Conservation (phyloP, 2,329 filamentous ascomycete species). For the Pyrenophora seminiperda region DNA sequence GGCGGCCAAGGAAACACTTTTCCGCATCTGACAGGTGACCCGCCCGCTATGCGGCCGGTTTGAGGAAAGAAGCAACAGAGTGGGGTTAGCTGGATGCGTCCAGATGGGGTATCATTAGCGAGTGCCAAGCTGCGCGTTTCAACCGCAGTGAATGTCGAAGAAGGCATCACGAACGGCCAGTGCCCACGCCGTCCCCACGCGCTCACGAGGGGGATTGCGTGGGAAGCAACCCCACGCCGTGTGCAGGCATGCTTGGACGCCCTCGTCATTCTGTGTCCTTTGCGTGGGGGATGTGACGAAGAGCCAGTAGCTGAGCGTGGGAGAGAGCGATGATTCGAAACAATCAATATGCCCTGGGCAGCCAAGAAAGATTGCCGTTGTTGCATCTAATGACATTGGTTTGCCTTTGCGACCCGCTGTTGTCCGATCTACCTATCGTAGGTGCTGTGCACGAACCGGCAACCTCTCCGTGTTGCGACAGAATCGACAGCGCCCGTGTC, state of each 20-base stretch:
- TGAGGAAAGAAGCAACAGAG: conserved; percentile 3
- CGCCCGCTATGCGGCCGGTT: conserved; percentile 17
- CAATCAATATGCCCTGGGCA: conserved; percentile 19
- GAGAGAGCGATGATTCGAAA: conserved; percentile 4
- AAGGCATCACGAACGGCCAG: conserved; percentile 11
- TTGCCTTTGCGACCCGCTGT: conserved; percentile 10
- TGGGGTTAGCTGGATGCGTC: background rate
- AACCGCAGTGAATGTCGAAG: conserved; percentile 24
- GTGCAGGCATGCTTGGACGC: conserved; percentile 3
- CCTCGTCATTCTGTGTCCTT: too few species aligned
- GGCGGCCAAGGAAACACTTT: conserved; percentile 5
- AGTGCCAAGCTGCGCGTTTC: conserved; percentile 24
- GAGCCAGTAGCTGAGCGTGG: background rate
- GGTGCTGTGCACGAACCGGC: conserved; percentile 3
- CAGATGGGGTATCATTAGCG: conserved; percentile 26
- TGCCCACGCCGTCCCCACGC: conserved; percentile 21
- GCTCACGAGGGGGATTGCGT: conserved; percentile 10
- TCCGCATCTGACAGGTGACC: conserved; percentile 20
- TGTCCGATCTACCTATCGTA: conserved; percentile 17
- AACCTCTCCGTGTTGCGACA: background rate
- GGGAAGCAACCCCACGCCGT: conserved; percentile 14
- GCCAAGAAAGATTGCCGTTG: conserved; percentile 36
- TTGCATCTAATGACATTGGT: conserved; percentile 12
- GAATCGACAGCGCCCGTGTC: background rate
- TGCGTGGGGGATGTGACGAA: too few species aligned